Evolutionary conservation across 2,329 filamentous ascomycete species (phyloP), one percentile per base, ranked within the genome.

Genomic region (Aspergillus ochraceoroseus): DNA sequence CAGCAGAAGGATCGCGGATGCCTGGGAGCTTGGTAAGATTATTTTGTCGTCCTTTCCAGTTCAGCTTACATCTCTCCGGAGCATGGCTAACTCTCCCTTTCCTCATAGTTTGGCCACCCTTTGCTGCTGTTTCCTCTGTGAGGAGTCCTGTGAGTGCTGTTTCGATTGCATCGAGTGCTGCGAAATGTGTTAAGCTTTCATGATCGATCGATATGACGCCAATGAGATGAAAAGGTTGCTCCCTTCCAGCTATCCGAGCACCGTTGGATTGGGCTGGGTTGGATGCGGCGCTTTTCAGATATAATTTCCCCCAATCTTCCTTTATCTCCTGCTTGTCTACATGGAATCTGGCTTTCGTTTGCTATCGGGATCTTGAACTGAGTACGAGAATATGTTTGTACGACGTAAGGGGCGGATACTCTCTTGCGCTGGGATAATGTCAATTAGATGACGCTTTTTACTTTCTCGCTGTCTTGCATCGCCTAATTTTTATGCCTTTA

Each of bases 111-210:
- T 79, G 33, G 75, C 74, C 32, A 68, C 67, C 22, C 59, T 82
- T 25, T 81, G 77, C 66, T 82, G 78, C 59, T 81, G 77, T 56
- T 82, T 77, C 62, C 68, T 82, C 18, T 79, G 75, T 53, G 78
- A 80, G 56, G 78, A 81, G 61, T 70, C 73, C 18, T 82, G 78
- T 54, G 77, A 80, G 59, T 80, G 77, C 64, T 81, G 77, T 56
- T 65, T 71, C n/a, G 77, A 80, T 4, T 80, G 76, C 59, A 74
- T 74, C 53, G 75, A 75, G 43, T 77, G 72, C 59, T 70, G 64
- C 38, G 61, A 65, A 35, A 55, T 61, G 55, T 65, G 62, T 47
- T 64, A 61, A 53, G 31, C 38, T 38, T 33, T 33, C 14, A 41
- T 28, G 38, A 53, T 46, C 44, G 35, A 56, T 35, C 17, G 35